These are phyloP conservation scores for Teratosphaeria zuluensis DNA, from an alignment of 2,329 filamentous ascomycete species.

Conservation along the genomic window DNA sequence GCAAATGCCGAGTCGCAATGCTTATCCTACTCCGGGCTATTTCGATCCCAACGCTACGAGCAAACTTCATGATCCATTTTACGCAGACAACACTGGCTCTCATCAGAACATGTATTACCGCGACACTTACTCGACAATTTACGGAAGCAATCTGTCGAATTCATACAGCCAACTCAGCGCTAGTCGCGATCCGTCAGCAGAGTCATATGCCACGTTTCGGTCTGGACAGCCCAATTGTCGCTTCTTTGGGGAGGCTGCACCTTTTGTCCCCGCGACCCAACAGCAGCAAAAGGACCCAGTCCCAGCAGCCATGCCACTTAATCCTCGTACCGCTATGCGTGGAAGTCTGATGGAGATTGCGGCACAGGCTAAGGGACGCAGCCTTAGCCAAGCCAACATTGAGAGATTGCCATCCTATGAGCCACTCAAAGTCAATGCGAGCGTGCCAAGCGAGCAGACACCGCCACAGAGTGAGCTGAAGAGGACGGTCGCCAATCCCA, in stretches of 20 bases:
- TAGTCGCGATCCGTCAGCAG: background rate
- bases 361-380: constrained; percentile 18
- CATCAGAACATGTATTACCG: background rate
- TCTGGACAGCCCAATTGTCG: background rate
- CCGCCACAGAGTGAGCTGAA: constrained; percentile 1
- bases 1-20: background rate
- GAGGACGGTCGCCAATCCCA: constrained; percentile 4
- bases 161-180: background rate
- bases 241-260: background rate
- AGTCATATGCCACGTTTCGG: background rate
- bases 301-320: constrained; percentile 1
- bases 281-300: background rate
- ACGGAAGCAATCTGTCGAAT: background rate
- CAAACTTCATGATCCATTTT: constrained; percentile 5
- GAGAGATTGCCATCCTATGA: constrained; percentile 18
- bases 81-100: background rate
- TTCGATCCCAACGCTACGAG: background rate
- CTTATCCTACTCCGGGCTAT: background rate
- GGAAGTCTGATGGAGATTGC: constrained; percentile 21
- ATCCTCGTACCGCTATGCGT: constrained; percentile 14
- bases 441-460: background rate
- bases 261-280: background rate
- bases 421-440: background rate
- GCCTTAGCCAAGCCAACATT: constrained; percentile 16
- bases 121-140: background rate